A percentile compares a stretch with the other conserved stretches of the same genome.
Evolutionary conservation across 108 stramenopile species (phyloP).

Genomic region (Thalassiosira profunda): DNA sequence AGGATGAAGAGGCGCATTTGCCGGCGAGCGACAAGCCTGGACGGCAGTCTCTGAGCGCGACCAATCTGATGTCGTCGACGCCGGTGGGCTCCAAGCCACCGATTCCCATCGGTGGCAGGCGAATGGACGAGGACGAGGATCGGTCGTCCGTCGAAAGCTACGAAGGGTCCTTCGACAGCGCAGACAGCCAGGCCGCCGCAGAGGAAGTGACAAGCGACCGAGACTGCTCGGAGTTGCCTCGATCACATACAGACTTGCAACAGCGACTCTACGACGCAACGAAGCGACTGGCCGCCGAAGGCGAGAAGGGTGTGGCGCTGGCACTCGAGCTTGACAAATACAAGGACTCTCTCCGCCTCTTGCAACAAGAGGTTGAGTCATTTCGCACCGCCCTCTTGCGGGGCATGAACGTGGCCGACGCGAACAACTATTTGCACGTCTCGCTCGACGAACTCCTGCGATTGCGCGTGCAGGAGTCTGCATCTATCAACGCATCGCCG

Average conservation of each 20-base stretch:
- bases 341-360: conserved; percentile 15
- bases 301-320: conserved; percentile 23
- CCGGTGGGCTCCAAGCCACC: too few species aligned
- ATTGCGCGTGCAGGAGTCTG: conserved; percentile 34
- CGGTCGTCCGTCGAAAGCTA: too few species aligned
- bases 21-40: too few species aligned
- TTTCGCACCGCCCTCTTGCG: conserved; percentile 25
- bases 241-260: neutral
- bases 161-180: too few species aligned
- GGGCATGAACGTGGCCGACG: conserved; percentile 25
- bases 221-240: too few species aligned
- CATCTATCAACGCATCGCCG: neutral
- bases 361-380: conserved; percentile 5
- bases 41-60: too few species aligned
- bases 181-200: too few species aligned
- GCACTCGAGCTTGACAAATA: conserved; percentile 19
- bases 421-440: conserved; percentile 32
- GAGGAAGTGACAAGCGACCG: too few species aligned
- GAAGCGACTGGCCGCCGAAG: conserved; percentile 10
- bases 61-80: too few species aligned
- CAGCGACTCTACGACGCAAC: conserved; percentile 6
- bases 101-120: too few species aligned
- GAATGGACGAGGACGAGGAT: too few species aligned
- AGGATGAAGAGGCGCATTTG: neutral
- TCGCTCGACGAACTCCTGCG: conserved; percentile 24